A percentile compares a stretch with the other conserved stretches of the same genome.
phyloP scores from a whole-genome alignment of 129 eudicot species.

The Pseudognaphalium luteoalbum region DNA sequence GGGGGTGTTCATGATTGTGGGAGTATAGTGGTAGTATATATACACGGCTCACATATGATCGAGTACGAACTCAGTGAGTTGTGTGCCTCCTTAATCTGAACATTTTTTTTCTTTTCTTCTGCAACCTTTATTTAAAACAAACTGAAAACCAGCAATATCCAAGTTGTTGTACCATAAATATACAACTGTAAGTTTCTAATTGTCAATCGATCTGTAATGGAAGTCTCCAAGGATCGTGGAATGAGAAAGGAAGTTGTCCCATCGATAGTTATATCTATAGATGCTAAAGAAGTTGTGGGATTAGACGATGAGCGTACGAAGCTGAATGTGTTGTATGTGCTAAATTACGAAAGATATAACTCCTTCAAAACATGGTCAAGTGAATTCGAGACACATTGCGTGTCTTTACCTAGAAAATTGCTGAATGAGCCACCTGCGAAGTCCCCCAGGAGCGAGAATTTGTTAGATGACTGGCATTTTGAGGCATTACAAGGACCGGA shows the following conservation, averaged over 20 bases:
- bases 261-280: not conserved
- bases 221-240: not conserved
- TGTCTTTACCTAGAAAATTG: conserved; percentile 53
- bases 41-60: no score
- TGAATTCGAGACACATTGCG: conserved; percentile 60
- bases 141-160: no score
- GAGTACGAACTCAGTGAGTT: no score
- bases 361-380: conserved; percentile 85
- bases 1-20: no score
- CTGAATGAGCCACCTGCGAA: conserved; percentile 24
- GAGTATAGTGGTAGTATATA: no score
- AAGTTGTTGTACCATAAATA: no score
- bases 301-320: not conserved
- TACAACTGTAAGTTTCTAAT: not conserved
- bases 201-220: not conserved
- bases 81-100: no score
- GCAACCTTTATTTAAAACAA: no score
- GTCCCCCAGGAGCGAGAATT: conserved; percentile 31
- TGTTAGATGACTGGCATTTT: conserved; percentile 70
- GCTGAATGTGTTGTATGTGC: not conserved
- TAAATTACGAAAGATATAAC: conserved; percentile 47
- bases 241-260: not conserved
- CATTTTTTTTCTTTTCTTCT: no score
- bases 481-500: conserved; percentile 93
- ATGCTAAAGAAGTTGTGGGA: not conserved